Evolutionary conservation across 1,139 yeast genomes (phyloP).

Genomic region (Suhomyces taliae): DNA sequence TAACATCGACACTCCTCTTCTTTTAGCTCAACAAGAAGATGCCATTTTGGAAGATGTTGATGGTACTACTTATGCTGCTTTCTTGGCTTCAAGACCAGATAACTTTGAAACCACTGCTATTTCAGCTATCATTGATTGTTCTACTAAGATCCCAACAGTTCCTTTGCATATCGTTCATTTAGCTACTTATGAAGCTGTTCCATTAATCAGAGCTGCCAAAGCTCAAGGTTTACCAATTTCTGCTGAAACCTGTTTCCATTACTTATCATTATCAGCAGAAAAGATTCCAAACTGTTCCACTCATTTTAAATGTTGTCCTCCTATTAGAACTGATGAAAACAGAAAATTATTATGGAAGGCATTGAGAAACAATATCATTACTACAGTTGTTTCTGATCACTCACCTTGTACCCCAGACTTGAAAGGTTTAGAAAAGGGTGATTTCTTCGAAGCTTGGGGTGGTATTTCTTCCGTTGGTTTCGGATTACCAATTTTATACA

Average conservation of each 20-base stretch:
- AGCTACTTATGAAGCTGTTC: conserved; percentile 81
- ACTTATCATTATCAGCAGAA: conserved; percentile 75
- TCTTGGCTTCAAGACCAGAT: conserved; percentile 85
- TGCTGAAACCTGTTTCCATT: conserved; percentile 94
- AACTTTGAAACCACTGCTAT: conserved; percentile 84
- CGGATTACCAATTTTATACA: conserved; percentile 77
- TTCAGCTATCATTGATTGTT: conserved; percentile 62
- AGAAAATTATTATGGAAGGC: conserved; percentile 77
- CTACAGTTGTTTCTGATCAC: conserved; percentile 93
- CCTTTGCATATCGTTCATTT: conserved; percentile 87
- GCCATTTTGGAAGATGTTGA: conserved; percentile 47
- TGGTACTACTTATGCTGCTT: conserved; percentile 71
- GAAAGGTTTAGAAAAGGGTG: conserved; percentile 79
- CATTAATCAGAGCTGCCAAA: conserved; percentile 67
- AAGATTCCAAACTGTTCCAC: conserved; percentile 73
- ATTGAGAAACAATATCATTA: conserved; percentile 58
- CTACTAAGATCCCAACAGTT: conserved; percentile 59
- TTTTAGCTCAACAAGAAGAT: conserved; percentile 47
- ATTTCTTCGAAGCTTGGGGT: conserved; percentile 93
- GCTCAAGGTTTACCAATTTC: conserved; percentile 57
- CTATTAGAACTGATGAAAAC: conserved; percentile 75
- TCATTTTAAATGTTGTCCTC: conserved; percentile 92
- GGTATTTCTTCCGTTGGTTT: conserved; percentile 94
- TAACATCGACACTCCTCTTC: conserved; percentile 39
- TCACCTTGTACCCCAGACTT: conserved; percentile 94